Evolutionary conservation across 495 filamentous ascomycete genomes (phyloP).

Genomic region (Penicillium verhagenii): DNA sequence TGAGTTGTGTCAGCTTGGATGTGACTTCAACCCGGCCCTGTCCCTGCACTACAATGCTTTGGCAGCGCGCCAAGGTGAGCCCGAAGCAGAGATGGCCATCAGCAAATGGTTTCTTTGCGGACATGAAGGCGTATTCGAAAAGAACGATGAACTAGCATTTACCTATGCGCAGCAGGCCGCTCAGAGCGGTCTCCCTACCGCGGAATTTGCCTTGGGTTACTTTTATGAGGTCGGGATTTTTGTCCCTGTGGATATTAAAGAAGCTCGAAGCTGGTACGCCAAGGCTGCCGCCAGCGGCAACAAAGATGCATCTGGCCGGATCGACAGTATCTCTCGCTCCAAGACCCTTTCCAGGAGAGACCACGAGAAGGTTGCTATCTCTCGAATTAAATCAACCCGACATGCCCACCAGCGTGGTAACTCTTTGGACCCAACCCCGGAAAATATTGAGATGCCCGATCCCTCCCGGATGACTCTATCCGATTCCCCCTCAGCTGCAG

Average conservation of each 20-base stretch:
- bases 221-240: conserved; percentile 96
- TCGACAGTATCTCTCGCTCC: conserved; percentile 82
- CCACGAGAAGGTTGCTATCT: conserved; percentile 87
- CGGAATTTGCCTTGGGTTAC: conserved; percentile 96
- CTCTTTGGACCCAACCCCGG: conserved; percentile 52
- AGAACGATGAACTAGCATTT: conserved; percentile 92
- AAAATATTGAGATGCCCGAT: conserved; percentile 72
- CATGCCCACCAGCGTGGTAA: conserved; percentile 72
- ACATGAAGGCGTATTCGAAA: conserved; percentile 84
- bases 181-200: conserved; percentile 74
- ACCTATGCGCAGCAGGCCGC: conserved; percentile 88
- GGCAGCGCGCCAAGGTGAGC: conserved; percentile 82
- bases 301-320: conserved; percentile 76
- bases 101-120: conserved; percentile 99
- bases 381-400: conserved; percentile 80
- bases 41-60: conserved; percentile 96
- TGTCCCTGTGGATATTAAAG: conserved; percentile 73
- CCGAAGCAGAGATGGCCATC: conserved; percentile 93
- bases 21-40: conserved; percentile 89
- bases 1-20: conserved; percentile 88
- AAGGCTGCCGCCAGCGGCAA: conserved; percentile 89
- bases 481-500: conserved; percentile 40
- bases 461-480: conserved; percentile 49
- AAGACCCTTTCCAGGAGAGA: conserved; percentile 86
- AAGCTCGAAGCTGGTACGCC: conserved; percentile 87